Evolutionary conservation across 495 filamentous ascomycete species (phyloP).

Genomic region (Neurospora sp.): DNA sequence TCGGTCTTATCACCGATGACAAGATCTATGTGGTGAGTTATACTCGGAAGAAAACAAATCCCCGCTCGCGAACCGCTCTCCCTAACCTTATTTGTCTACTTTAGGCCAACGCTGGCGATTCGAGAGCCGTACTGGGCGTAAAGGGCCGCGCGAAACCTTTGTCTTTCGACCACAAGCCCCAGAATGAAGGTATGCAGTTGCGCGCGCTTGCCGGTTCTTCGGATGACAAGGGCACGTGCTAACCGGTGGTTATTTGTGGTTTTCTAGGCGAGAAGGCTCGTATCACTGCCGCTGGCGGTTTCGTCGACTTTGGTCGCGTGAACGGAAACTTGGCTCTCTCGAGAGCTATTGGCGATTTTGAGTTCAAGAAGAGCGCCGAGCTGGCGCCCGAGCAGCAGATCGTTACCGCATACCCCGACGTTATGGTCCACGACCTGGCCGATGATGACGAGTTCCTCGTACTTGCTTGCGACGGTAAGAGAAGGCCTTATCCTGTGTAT

Average conservation of each 20-base stretch:
- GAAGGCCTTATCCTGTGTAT: background rate
- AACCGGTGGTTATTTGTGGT: constrained; percentile 8
- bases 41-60: background rate
- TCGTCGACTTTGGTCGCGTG: constrained; percentile 96
- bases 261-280: constrained; percentile 82
- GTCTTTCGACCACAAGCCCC: constrained; percentile 96
- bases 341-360: constrained; percentile 95
- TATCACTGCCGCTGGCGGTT: constrained; percentile 90
- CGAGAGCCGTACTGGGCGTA: constrained; percentile 83
- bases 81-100: constrained; percentile 13
- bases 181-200: constrained; percentile 71
- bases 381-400: constrained; percentile 95
- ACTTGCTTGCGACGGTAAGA: constrained; percentile 89
- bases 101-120: constrained; percentile 94
- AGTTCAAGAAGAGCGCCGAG: constrained; percentile 98
- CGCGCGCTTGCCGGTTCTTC: background rate
- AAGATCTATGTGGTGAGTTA: constrained; percentile 81
- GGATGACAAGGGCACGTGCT: constrained; percentile 3
- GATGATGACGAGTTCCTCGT: constrained; percentile 97
- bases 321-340: constrained; percentile 98
- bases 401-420: constrained; percentile 92
- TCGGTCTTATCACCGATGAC: constrained; percentile 74
- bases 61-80: background rate
- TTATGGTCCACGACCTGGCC: constrained; percentile 76
- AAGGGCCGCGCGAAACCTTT: constrained; percentile 95